Base-by-base conservation (phyloP, 2,329 filamentous ascomycete genomes). In the Trichoderma polysporum region DNA sequence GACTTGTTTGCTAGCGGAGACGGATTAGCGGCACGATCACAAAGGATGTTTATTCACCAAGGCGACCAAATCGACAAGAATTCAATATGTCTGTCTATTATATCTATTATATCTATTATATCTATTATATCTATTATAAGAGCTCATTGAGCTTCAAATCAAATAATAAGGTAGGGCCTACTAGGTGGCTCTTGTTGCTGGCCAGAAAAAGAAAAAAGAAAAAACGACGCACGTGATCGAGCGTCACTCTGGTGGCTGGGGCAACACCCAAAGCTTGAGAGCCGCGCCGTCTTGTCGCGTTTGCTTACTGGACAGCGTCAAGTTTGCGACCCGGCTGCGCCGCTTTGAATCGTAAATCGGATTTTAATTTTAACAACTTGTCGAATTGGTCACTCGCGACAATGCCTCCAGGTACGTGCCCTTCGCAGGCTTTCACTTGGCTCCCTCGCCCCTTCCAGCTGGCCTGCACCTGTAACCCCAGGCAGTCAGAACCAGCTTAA, bases 321-420 rank as follows among this genome's bases (percentile, higher is more conserved):
- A 27, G 37, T 50, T 57, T 63, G 58, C 65, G 65, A 66, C 54
- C 58, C 29, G 33, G 41, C 63, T 67, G 65, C 65, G 65, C 65
- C 65, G 49, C 33, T 49, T 29, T 47, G 57, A 45, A 17, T 52
- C 22, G 35, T n/a, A n/a, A n/a, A n/a, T n/a, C 65, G 35, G 53
- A 47, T 56, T 39, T 22, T 27, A 19, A 22, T 52, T 37, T 27
- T 15, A 8, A n/a, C 19, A 10, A 45, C 25, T 15, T 53, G 37
- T 19, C n/a, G 31, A 53, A 52, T 25, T 29, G 29, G 27, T 19
- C 8, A 22, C 19, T 31, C 19, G n/a, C 15, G 49, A 58, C 17
- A 61, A 69, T 69, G 68, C 68, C 68, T 64, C 68, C 68, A 68
- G 68, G 68, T 69, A 68, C 33, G 68, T 64, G 39, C 53, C 25